Base-by-base conservation (phyloP, 2,329 filamentous ascomycete species). In the Capronia coronata region DNA sequence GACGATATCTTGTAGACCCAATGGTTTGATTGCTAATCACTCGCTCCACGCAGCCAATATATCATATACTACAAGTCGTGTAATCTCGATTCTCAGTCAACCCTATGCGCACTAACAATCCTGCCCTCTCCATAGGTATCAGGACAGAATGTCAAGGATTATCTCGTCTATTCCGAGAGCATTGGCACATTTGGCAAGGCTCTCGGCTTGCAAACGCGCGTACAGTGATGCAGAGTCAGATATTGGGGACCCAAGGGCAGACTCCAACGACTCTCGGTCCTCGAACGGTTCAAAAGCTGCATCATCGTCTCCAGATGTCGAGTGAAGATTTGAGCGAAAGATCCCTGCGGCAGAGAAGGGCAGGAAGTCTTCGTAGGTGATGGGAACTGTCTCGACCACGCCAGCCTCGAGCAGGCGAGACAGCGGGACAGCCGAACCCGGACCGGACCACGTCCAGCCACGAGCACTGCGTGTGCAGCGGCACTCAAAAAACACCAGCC, bases 331-430 rank as follows among this genome's bases (percentile, higher is more conserved):
- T 0, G 71, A 74, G 32, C 68, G 68, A 52, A 76, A 75, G 32
- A 78, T 78, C 0, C 75, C 75, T 0, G 73, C 75, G 0, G 75
- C 75, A 1, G 73, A 76, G 1, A 78, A 60, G 0, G 75, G 75
- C 2, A 78, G 62, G 41, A 78, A 78, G 46, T 78, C 75, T 49
- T 78, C 75, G 48, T 78, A 78, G 0, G 70, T 75, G 14, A 78
- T 67, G 1, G 75, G 72, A 2, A 67, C 58, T 3, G 64, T 65
- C 32, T 64, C 57, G 0, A 77, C 30, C 2, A 65, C 21, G 0
- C 66, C 65, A 0, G 62, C 43, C 1, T 57, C 46, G 1, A 75
- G 43, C 1, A 75, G 62, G 1, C 60, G 39, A 1, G 67, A 60
- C 1, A 72, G 16, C 1, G 51, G 16, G 1, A 43, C 19, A 8